Evolutionary conservation across 768 basidiomycete genomes (phyloP), one percentile per base, ranked within the genome.

Genomic region (Podaxis sp.): DNA sequence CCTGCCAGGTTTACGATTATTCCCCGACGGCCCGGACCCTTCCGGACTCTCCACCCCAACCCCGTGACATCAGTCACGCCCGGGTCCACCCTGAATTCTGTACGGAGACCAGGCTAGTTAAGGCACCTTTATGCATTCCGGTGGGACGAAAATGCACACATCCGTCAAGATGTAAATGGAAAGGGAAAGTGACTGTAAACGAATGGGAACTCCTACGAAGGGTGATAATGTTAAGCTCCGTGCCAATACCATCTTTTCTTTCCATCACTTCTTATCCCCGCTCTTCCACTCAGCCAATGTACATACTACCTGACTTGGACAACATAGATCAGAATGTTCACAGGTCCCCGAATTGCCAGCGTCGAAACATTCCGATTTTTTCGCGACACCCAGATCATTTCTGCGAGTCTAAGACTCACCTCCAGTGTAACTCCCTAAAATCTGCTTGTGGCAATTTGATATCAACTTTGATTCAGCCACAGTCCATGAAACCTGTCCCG

Each of bases 181-280:
- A 32, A 32, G 32, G 16, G 32, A 9, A 32, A 32, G 32, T 32
- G 32, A 2, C 32, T 32, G 28, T 27, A 11, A 32, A 51, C 28
- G 21, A n/a, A 28, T 51, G 6, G 5, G 23, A 51, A 35, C 50
- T 51, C 11, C 52, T 52, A 23, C 50, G 4, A 21, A 53, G 28
- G 21, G 50, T 38, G 36, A 54, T 54, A 37, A 6, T 38, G 52
- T 54, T 38, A 54, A 54, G 52, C 52, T 54, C 52, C 52, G 52
- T 38, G 16, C 36, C 32, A 35, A 36, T 37, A 3, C 52, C 18
- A 38, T 23, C 52, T 21, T 38, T n/a, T n/a, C 52, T 18, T 38
- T 54, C 52, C 51, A 35, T 37, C 51, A 37, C 25, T 54, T 38
- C 52, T 23, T 38, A 54, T 38, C 52, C 52, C 52, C 52, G 52